phyloP scores from a whole-genome alignment of 805 yeast genomes.

The Wickerhamomyces rabaulensis region DNA sequence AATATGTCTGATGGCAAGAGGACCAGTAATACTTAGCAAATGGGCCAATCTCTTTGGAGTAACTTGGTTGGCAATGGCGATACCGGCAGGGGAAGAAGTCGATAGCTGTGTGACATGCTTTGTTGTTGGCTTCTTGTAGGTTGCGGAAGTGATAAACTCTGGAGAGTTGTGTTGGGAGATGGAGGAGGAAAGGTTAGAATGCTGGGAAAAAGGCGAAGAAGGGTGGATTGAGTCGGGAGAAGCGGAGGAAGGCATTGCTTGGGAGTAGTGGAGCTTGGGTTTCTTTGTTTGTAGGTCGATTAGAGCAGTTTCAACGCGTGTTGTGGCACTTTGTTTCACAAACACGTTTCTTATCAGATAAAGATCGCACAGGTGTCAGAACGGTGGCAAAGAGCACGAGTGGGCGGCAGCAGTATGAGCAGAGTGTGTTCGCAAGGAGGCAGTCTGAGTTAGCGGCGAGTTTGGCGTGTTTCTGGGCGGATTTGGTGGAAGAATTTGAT shows the following conservation, averaged over 20 bases:
- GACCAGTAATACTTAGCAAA: slow-evolving; percentile 69
- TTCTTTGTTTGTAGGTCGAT: neutral
- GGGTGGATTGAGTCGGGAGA: slow-evolving; percentile 24
- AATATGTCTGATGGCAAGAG: slow-evolving; percentile 84
- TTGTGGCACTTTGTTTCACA: neutral
- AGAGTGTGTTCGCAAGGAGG: neutral
- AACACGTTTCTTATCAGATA: neutral
- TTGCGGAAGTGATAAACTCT: slow-evolving; percentile 21
- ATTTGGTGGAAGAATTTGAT: no score
- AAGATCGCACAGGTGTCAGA: neutral
- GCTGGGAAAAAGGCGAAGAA: slow-evolving; percentile 23
- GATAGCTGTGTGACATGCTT: slow-evolving; percentile 38
- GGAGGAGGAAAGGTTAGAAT: slow-evolving; percentile 13
- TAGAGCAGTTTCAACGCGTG: neutral
- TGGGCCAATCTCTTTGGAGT: slow-evolving; percentile 75
- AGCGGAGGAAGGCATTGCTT: neutral
- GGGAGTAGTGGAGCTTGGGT: neutral
- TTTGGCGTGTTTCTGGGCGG: neutral
- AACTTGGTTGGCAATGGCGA: slow-evolving; percentile 80
- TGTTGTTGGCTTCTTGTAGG: slow-evolving; percentile 22
- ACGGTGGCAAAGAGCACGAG: neutral
- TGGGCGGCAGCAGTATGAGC: neutral
- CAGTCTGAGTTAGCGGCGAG: neutral
- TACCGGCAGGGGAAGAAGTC: slow-evolving; percentile 82
- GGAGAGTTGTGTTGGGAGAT: slow-evolving; percentile 17